Evolutionary conservation across 2,329 filamentous ascomycete species (phyloP), one percentile per base, ranked within the genome.

Genomic region (Aureobasidium vineae): DNA sequence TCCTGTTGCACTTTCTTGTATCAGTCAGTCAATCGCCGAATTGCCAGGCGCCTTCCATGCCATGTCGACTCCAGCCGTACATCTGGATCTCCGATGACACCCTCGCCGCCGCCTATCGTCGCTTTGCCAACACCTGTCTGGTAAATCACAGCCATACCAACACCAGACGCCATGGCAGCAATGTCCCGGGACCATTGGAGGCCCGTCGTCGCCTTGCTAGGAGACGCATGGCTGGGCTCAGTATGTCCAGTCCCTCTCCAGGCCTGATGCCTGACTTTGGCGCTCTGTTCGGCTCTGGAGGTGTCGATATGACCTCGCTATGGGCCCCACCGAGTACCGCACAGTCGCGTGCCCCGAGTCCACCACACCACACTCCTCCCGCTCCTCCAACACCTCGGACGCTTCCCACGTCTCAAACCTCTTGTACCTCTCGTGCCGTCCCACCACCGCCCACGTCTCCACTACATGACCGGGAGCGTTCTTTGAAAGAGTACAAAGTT

Each of bases 111-210:
- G 81, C 82, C 2, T 84, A 86, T 70, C 70, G 76, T 68, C 79
- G 81, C 28, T 86, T 85, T 75, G 77, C 79, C 63, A 81, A 79
- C 52, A 80, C 79, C 68, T 76, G 76, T 67, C 78, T 77, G 69
- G 73, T 76, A 47, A 81, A 67, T 79, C 47, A 36, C 53, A 60
- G 2, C 49, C 56, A 49, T 45, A 63, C 40, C n/a, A 23, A 50
- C 19, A 63, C 80, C 69, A 75, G 76, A 72, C 82, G 85, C 69
- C 79, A 85, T 81, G 85, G 84, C 70, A 87, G 85, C 78, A 81
- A 81, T 69, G 83, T 86, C 3, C 86, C 86, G 13, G 86, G 86
- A 2, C 86, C 86, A 72, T 77, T 88, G 77, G 86, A 88, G 75
- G 85, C 86, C 53, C 81, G 83, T 68, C 80, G 81, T 72, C 79